phyloP scores from a whole-genome alignment of 2,329 filamentous ascomycete genomes.

The Claviceps sorghi region DNA sequence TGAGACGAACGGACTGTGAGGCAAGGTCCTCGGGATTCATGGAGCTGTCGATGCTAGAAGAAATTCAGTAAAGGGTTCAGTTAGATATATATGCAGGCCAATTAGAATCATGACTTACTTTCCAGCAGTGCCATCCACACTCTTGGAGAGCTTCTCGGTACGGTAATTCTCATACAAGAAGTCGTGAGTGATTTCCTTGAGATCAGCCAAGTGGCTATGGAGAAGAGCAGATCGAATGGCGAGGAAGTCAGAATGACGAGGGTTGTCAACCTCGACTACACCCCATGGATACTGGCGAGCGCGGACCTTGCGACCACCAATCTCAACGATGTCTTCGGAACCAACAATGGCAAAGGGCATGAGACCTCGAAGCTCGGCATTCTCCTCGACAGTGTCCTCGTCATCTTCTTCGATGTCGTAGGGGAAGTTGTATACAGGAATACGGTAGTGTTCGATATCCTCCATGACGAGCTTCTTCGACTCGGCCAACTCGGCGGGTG shows the following conservation, averaged over 20 bases:
- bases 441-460: conserved; percentile 99
- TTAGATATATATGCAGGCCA: background rate
- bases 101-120: conserved; percentile 48
- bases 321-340: conserved; percentile 88
- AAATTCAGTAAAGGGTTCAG: conserved; percentile 16
- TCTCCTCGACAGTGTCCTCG: conserved; percentile 98
- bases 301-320: conserved; percentile 80
- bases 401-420: conserved; percentile 99
- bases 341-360: conserved; percentile 99
- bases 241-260: conserved; percentile 95
- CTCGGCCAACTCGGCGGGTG: conserved; percentile 88
- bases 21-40: conserved; percentile 98
- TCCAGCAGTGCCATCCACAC: conserved; percentile 78
- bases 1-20: conserved; percentile 91
- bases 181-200: conserved; percentile 99
- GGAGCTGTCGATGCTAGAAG: conserved; percentile 48
- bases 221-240: conserved; percentile 92
- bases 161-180: conserved; percentile 99
- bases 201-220: conserved; percentile 92
- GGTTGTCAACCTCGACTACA: conserved; percentile 97
- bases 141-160: conserved; percentile 99
- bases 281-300: conserved; percentile 98
- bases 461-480: conserved; percentile 99
- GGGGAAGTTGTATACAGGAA: conserved; percentile 99
- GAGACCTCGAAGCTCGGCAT: conserved; percentile 87